A percentile compares a stretch with the other conserved stretches of the same genome.
phyloP scores from a whole-genome alignment of 2,329 filamentous ascomycete genomes.

The Fusarium dimerum region DNA sequence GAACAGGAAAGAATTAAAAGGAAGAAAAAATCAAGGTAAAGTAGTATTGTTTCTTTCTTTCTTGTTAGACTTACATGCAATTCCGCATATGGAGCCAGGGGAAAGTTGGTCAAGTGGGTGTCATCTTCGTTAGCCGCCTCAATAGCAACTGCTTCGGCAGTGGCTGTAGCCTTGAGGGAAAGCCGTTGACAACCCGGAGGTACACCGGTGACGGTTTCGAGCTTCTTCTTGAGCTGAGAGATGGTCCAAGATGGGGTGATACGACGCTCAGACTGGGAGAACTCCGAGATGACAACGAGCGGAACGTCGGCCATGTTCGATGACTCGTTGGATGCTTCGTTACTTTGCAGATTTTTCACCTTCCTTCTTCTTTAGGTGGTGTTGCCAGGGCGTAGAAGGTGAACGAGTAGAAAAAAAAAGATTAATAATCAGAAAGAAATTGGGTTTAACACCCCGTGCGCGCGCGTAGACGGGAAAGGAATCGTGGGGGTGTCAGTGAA shows the following conservation, averaged over 20 bases:
- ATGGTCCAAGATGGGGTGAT: slow-evolving; percentile 93
- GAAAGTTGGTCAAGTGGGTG: slow-evolving; percentile 63
- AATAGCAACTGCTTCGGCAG: slow-evolving; percentile 63
- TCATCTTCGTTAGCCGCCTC: slow-evolving; percentile 73
- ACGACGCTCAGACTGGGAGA: slow-evolving; percentile 81
- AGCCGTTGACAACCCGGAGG: slow-evolving; percentile 79
- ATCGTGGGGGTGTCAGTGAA: not conserved
- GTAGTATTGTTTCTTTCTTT: slow-evolving; percentile 15
- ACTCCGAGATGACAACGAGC: slow-evolving; percentile 73
- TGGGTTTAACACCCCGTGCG: not conserved
- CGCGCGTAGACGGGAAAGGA: not conserved
- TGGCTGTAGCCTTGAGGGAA: slow-evolving; percentile 61
- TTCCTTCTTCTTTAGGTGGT: no score
- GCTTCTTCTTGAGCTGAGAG: slow-evolving; percentile 77
- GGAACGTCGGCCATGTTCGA: slow-evolving; percentile 69
- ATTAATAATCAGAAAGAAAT: no score
- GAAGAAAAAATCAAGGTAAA: slow-evolving; percentile 14
- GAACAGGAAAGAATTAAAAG: slow-evolving; percentile 9
- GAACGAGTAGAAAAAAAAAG: not conserved
- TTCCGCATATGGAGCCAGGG: slow-evolving; percentile 73
- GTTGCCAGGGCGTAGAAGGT: no score
- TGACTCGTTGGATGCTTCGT: not conserved
- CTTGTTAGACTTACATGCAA: slow-evolving; percentile 66
- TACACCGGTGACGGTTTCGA: slow-evolving; percentile 91
- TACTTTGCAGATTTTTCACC: no score